A percentile compares a stretch with the other conserved stretches of the same genome.
These are phyloP conservation scores for Carex littledalei DNA, from an alignment of 176 grass and related monocot species.

Conservation along the genomic window DNA sequence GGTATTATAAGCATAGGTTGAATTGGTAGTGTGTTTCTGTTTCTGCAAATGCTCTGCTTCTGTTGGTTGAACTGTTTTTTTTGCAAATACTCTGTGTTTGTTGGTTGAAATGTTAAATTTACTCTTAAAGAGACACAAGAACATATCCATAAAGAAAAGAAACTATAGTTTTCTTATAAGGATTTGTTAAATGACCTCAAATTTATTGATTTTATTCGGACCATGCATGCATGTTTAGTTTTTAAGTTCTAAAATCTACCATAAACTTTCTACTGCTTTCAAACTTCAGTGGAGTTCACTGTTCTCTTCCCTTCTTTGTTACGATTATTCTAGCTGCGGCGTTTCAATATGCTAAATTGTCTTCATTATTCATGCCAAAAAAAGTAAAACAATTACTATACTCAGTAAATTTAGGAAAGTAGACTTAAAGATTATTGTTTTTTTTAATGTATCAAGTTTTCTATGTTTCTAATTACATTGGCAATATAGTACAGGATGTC, in stretches of 20 bases:
- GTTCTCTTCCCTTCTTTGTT: not conserved
- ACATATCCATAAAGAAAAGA: no score
- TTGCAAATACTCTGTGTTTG: no score
- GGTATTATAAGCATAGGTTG: not conserved
- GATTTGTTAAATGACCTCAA: not conserved
- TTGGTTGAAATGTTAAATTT: no score
- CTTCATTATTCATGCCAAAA: not conserved
- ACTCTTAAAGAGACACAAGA: no score
- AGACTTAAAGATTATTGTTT: not conserved
- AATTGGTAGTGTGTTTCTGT: no score
- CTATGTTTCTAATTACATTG: not conserved
- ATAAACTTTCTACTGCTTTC: not conserved
- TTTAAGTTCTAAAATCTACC: not conserved
- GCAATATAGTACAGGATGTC: not conserved
- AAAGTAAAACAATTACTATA: not conserved
- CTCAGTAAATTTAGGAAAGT: not conserved
- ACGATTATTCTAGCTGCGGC: not conserved
- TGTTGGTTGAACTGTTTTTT: not conserved
- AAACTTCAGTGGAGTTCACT: not conserved
- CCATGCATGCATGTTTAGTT: not conserved
- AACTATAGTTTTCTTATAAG: not conserved
- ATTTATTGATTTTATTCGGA: not conserved
- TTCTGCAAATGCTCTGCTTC: not conserved
- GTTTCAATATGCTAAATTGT: not conserved
- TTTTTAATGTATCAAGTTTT: not conserved